Evolutionary conservation across 495 filamentous ascomycete genomes (phyloP).

Genomic region (Podospora bellae-mahoneyi): DNA sequence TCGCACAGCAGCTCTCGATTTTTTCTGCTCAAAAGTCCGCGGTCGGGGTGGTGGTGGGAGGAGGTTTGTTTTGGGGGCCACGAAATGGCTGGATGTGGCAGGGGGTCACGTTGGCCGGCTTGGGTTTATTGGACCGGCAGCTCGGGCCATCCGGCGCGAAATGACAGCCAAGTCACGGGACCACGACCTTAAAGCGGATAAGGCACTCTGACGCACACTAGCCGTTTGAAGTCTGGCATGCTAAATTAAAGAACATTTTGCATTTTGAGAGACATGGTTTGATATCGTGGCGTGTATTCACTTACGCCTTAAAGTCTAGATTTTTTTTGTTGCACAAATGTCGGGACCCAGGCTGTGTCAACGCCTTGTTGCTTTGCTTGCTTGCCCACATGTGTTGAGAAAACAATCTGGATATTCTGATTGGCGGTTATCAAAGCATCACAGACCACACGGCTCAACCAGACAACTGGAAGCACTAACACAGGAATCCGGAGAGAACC

Average conservation of each 20-base stretch:
- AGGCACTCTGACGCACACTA: not conserved
- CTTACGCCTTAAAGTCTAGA: no score
- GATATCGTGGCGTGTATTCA: no score
- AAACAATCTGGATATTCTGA: not conserved
- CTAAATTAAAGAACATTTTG: not conserved
- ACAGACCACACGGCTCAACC: not conserved
- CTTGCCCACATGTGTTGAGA: not conserved
- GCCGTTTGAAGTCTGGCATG: not conserved
- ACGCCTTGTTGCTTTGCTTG: no score
- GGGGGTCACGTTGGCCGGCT: not conserved
- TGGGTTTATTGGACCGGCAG: not conserved
- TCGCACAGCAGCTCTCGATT: not conserved
- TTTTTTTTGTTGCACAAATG: no score
- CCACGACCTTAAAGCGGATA: not conserved
- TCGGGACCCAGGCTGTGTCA: no score
- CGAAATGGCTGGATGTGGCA: not conserved
- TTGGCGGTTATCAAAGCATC: not conserved
- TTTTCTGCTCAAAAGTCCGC: not conserved
- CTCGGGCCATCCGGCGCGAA: not conserved
- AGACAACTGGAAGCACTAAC: not conserved
- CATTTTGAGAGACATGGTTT: no score
- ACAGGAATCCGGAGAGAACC: not conserved
- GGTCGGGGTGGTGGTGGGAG: slow-evolving; percentile 6
- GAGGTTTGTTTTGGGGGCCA: not conserved
- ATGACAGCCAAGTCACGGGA: not conserved